Evolutionary conservation across 2,329 filamentous ascomycete genomes (phyloP), one percentile per base, ranked within the genome.

Genomic region (Aquanectria penicillioides): DNA sequence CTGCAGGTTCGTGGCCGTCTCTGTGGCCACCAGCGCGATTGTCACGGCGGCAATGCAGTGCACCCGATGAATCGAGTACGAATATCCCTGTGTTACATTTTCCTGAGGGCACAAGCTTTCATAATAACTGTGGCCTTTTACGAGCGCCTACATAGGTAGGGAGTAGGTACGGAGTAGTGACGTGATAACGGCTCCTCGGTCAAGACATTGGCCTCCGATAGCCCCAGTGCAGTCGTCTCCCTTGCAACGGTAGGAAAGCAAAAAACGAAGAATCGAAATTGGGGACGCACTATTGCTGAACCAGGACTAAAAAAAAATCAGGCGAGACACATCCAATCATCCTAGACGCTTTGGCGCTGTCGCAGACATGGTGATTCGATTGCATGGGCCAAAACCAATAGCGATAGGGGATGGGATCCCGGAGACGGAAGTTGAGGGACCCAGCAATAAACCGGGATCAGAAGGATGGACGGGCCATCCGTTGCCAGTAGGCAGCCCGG

Each of bases 1-100:
- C 47, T 64, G 65, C 63, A 49, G 63, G 65, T 66, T 67, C 63
- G 59, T 57, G 63, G 40, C 53, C 59, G 15, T 53, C 41, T 46
- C 47, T 50, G 50, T 58, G 55, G 37, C 58, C 48, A 34, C 44
- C 41, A n/a, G 41, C 41, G n/a, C 23, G 41, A 44, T 29, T n/a
- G n/a, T n/a, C n/a, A n/a, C n/a, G n/a, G n/a, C n/a, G n/a, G n/a
- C n/a, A n/a, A n/a, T n/a, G n/a, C n/a, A n/a, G n/a, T n/a, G n/a
- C n/a, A n/a, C n/a, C n/a, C n/a, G n/a, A n/a, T n/a, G n/a, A n/a
- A n/a, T n/a, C n/a, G n/a, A n/a, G n/a, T n/a, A n/a, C n/a, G n/a
- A n/a, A n/a, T n/a, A n/a, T n/a, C n/a, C n/a, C n/a, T n/a, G n/a
- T n/a, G n/a, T n/a, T n/a, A n/a, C n/a, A n/a, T n/a, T n/a, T n/a